Conservation (phyloP, 257 asterid genomes). For the Coffea eugenioides region DNA sequence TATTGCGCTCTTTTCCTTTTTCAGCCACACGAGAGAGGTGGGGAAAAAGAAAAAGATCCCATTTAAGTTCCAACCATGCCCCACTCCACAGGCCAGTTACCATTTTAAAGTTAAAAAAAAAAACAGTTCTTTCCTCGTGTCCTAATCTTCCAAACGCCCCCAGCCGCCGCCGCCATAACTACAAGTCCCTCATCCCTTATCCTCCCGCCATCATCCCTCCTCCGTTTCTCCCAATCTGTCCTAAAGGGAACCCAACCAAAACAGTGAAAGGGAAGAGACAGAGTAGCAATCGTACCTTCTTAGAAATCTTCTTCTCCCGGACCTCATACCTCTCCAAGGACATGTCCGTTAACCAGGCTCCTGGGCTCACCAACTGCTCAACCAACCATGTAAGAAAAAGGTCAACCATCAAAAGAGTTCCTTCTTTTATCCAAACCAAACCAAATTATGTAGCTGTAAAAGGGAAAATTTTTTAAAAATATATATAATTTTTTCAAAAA, state of each 20-base stretch:
- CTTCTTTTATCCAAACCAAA: background rate
- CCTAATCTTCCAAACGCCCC: background rate
- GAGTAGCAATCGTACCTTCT: conserved; percentile 22
- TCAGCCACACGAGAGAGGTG: too few relatives aligned
- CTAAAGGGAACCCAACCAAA: background rate
- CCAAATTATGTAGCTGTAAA: too few relatives aligned
- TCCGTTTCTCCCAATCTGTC: too few relatives aligned
- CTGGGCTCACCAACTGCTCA: conserved; percentile 42
- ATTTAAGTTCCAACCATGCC: too few relatives aligned
- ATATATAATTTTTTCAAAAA: background rate
- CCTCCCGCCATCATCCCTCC: too few relatives aligned
- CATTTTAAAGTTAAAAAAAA: too few relatives aligned
- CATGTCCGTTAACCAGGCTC: conserved; percentile 43
- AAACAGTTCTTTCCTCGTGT: background rate
- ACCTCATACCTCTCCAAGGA: conserved; percentile 43
- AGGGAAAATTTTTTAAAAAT: too few relatives aligned
- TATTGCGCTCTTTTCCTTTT: background rate
- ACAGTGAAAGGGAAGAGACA: background rate
- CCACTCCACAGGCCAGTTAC: too few relatives aligned
- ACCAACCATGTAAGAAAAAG: background rate
- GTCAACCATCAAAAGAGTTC: background rate
- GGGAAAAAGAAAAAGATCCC: too few relatives aligned
- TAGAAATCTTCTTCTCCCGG: conserved; percentile 40
- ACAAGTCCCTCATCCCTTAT: background rate
- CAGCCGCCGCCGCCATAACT: background rate